A percentile compares a stretch with the other conserved stretches of the same genome.
phyloP scores from a whole-genome alignment of 129 eudicot genomes.

The Logfia minima region DNA sequence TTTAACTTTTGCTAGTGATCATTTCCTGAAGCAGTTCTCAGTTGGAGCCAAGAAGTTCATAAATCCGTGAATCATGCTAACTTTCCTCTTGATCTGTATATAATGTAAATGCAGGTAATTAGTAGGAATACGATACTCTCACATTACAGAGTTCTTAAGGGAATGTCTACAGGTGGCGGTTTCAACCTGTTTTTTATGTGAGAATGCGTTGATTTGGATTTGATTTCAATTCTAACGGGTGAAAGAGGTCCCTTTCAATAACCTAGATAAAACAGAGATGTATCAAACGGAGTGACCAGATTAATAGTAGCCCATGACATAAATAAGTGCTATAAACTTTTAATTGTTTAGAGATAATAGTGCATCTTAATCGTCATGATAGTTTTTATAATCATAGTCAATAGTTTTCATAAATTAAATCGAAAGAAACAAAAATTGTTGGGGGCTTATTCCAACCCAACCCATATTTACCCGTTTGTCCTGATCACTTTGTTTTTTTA shows the following conservation, averaged over 20 bases:
- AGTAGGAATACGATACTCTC: neutral
- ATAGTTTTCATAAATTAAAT: neutral
- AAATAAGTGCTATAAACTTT: neutral
- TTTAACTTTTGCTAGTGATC: slow-evolving; percentile 63
- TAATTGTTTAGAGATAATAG: neutral
- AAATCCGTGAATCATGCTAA: slow-evolving; percentile 22
- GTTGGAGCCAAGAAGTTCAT: slow-evolving; percentile 36
- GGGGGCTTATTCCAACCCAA: neutral
- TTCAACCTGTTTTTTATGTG: neutral
- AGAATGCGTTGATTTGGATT: neutral
- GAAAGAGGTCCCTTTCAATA: neutral
- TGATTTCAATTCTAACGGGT: neutral
- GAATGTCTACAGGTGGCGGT: neutral
- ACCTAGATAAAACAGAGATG: neutral
- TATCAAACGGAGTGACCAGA: neutral
- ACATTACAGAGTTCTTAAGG: neutral
- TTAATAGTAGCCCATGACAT: neutral
- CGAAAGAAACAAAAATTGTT: neutral
- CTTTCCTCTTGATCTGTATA: slow-evolving; percentile 26
- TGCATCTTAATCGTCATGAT: neutral
- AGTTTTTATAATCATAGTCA: neutral
- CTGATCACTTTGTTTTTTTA: neutral
- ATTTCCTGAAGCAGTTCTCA: slow-evolving; percentile 45
- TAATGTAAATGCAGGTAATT: slow-evolving; percentile 33
- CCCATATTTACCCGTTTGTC: neutral